These are phyloP conservation scores for Kodamaea kakaduensis DNA, from an alignment of 805 yeast species.

Conservation along the genomic window DNA sequence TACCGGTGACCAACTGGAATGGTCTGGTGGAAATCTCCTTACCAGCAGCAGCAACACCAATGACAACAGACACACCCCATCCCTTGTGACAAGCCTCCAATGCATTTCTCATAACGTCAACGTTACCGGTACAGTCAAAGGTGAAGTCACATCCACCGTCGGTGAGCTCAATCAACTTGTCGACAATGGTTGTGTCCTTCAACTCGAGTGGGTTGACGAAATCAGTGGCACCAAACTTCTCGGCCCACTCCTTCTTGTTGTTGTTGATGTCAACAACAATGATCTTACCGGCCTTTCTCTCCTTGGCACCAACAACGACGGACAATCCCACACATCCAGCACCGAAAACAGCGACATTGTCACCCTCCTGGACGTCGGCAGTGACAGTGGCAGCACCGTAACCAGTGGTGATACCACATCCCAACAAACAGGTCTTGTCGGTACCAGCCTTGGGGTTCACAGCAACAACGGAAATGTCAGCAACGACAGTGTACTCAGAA, in stretches of 20 bases:
- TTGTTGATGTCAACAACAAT: conserved; percentile 87
- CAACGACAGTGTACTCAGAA: conserved; percentile 95
- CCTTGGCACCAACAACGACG: conserved; percentile 90
- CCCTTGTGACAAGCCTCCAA: conserved; percentile 98
- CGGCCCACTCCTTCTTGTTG: conserved; percentile 79
- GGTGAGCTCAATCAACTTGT: conserved; percentile 76
- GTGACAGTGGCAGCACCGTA: conserved; percentile 96
- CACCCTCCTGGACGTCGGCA: conserved; percentile 87
- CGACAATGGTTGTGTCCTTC: conserved; percentile 69
- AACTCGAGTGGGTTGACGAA: conserved; percentile 82
- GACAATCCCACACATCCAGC: conserved; percentile 97
- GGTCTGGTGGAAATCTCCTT: conserved; percentile 96
- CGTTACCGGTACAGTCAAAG: conserved; percentile 98
- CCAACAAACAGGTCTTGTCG: conserved; percentile 87
- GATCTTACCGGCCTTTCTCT: conserved; percentile 74
- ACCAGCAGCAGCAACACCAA: conserved; percentile 99
- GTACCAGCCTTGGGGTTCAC: conserved; percentile 79
- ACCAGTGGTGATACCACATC: conserved; percentile 98
- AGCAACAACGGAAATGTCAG: conserved; percentile 94
- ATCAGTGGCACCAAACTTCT: conserved; percentile 91
- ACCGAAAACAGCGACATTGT: conserved; percentile 94
- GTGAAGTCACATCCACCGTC: conserved; percentile 97
- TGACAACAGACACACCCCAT: conserved; percentile 94
- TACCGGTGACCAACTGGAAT: conserved; percentile 97
- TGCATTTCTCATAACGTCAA: conserved; percentile 91